Percentiles rank a stretch among this genome's conserved stretches.
phyloP scores from a whole-genome alignment of 225 moss, liverwort and hornwort genomes.

The Sphagnum tenellum region DNA sequence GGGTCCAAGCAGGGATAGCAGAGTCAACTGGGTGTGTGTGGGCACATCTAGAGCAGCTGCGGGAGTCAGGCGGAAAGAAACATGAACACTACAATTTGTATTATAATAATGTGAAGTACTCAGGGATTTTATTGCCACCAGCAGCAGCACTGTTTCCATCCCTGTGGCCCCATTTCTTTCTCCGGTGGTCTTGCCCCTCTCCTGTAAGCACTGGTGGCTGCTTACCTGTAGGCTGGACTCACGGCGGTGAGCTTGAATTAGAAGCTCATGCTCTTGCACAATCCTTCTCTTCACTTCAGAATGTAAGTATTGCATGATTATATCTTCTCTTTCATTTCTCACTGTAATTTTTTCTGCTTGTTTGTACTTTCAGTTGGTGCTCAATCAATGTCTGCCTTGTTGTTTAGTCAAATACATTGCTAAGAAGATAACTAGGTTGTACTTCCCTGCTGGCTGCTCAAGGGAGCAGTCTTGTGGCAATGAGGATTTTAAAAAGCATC shows the following conservation, averaged over 20 bases:
- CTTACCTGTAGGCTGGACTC: slow-evolving; percentile 58
- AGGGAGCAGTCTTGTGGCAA: no score
- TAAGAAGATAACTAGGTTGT: no score
- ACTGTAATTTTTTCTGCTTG: neutral
- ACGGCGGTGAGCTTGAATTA: slow-evolving; percentile 80
- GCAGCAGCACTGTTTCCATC: slow-evolving; percentile 84
- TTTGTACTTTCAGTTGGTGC: neutral
- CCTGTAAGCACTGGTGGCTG: slow-evolving; percentile 53
- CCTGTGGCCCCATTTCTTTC: slow-evolving; percentile 86
- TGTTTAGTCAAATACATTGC: no score
- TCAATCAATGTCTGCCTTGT: neutral
- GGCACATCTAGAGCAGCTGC: slow-evolving; percentile 60
- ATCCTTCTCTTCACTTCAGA: slow-evolving; percentile 44
- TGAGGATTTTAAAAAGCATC: no score
- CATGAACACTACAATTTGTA: slow-evolving; percentile 87
- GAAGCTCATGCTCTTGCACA: slow-evolving; percentile 69
- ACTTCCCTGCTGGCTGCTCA: no score
- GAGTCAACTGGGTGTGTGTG: slow-evolving; percentile 70
- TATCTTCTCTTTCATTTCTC: neutral
- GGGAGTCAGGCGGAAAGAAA: slow-evolving; percentile 45
- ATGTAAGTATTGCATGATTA: slow-evolving; percentile 14
- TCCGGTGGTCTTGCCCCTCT: slow-evolving; percentile 94
- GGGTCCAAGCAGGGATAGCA: slow-evolving; percentile 57
- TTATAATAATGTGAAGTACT: slow-evolving; percentile 49
- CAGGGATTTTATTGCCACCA: slow-evolving; percentile 77